phyloP scores from a whole-genome alignment of 2,329 filamentous ascomycete species.

The Colletotrichum acutatum region DNA sequence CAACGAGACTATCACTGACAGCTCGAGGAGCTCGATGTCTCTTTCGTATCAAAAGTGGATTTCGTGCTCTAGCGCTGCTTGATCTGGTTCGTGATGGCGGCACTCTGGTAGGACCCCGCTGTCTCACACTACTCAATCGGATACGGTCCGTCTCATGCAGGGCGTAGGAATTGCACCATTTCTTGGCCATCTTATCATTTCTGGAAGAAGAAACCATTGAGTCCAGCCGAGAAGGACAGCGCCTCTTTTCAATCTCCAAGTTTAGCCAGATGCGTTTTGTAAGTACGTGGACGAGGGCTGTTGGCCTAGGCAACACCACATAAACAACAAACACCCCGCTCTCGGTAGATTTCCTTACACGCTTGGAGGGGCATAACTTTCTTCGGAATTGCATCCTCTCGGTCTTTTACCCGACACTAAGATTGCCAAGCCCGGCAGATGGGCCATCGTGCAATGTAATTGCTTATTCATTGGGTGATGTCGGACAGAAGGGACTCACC shows the following conservation, averaged over 20 bases:
- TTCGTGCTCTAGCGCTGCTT: neutral
- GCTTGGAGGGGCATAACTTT: neutral
- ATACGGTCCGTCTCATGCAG: constrained; percentile 26
- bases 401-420: constrained; percentile 27
- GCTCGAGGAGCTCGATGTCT: constrained; percentile 1
- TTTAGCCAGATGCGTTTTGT: constrained; percentile 16
- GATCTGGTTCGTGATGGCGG: neutral
- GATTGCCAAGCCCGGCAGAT: constrained; percentile 20
- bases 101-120: neutral
- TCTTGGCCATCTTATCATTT: constrained; percentile 32
- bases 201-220: constrained; percentile 11
- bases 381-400: constrained; percentile 6
- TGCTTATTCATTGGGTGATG: constrained; percentile 6
- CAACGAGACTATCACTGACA: neutral
- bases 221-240: neutral
- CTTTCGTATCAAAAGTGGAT: constrained; percentile 34
- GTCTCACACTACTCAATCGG: constrained; percentile 31
- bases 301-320: constrained; percentile 9
- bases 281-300: constrained; percentile 1
- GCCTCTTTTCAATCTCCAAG: neutral
- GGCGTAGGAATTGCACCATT: constrained; percentile 21
- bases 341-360: constrained; percentile 10
- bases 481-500: too few species aligned
- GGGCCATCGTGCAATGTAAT: neutral
- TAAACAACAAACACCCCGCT: constrained; percentile 11